Percentiles rank a stretch among this genome's conserved stretches.
phyloP scores from a whole-genome alignment of 805 yeast genomes.

The Myxozyma mucilagina region DNA sequence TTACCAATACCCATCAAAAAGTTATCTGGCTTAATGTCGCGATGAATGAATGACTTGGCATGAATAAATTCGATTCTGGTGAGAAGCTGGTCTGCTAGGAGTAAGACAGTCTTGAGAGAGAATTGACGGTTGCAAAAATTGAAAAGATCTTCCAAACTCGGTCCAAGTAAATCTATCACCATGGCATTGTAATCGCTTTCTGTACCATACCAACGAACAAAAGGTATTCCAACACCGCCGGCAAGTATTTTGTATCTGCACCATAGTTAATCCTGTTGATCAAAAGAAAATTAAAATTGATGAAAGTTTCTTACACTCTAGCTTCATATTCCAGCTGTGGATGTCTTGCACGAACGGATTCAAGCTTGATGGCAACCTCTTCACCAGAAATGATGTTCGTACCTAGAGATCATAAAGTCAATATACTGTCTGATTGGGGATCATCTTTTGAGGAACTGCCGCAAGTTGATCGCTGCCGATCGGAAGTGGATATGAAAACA shows the following conservation, averaged over 20 bases:
- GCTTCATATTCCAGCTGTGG: conserved; percentile 98
- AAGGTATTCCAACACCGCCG: conserved; percentile 97
- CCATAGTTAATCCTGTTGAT: not conserved
- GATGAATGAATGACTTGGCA: conserved; percentile 85
- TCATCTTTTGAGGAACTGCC: not conserved
- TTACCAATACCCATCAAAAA: conserved; percentile 87
- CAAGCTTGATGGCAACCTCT: conserved; percentile 95
- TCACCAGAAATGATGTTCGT: conserved; percentile 94
- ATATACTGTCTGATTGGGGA: not conserved
- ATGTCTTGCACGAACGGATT: conserved; percentile 85
- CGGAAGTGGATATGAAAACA: conserved; percentile 7
- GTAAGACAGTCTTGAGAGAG: conserved; percentile 86
- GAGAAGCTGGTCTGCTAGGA: conserved; percentile 88
- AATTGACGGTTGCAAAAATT: conserved; percentile 94
- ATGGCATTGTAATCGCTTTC: conserved; percentile 95
- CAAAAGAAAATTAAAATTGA: not conserved
- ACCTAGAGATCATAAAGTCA: conserved; percentile 42
- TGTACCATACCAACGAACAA: conserved; percentile 94
- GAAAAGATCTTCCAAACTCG: conserved; percentile 91
- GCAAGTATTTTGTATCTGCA: conserved; percentile 73
- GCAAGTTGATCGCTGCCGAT: not conserved
- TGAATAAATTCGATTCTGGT: conserved; percentile 95
- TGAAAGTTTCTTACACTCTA: conserved; percentile 52
- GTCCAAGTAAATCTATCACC: conserved; percentile 95
- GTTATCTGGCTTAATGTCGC: conserved; percentile 83